These are phyloP conservation scores for Scleromitrula shiraiana DNA, from an alignment of 2,329 filamentous ascomycete genomes.

Conservation along the genomic window DNA sequence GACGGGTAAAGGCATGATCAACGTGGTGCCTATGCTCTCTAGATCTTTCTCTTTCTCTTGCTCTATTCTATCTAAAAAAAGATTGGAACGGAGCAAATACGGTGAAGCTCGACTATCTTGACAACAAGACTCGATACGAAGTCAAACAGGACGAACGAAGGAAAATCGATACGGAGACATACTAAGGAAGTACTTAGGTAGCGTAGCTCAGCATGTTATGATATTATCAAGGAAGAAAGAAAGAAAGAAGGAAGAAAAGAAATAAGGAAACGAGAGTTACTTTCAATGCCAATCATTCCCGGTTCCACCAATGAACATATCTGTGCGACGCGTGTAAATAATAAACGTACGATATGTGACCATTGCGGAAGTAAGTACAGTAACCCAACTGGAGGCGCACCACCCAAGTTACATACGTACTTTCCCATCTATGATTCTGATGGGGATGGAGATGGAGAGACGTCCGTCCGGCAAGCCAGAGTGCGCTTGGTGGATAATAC, in stretches of 20 bases:
- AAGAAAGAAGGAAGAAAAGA: too few relatives aligned
- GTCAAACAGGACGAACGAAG: neutral
- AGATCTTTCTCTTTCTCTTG: neutral
- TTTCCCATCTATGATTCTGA: too few relatives aligned
- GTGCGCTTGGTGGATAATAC: neutral
- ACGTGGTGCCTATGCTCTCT: neutral
- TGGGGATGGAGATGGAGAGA: too few relatives aligned
- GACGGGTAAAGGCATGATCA: conserved; percentile 5
- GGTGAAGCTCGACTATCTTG: too few relatives aligned
- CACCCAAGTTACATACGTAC: too few relatives aligned
- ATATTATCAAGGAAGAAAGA: too few relatives aligned
- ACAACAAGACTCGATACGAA: neutral
- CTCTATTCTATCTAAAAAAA: too few relatives aligned
- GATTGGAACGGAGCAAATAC: too few relatives aligned
- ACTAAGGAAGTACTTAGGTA: too few relatives aligned
- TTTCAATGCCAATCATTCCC: neutral
- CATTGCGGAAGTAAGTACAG: conserved; percentile 4
- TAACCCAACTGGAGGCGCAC: too few relatives aligned
- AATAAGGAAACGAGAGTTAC: neutral
- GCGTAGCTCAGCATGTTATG: neutral
- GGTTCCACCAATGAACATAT: neutral
- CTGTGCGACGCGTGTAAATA: neutral
- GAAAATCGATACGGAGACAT: neutral
- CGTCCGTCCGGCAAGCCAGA: neutral
- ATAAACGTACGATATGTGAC: conserved; percentile 10